Percentiles rank a stretch among this genome's conserved stretches.
Evolutionary conservation across 805 yeast species (phyloP).

Genomic region (Spathaspora boniae): DNA sequence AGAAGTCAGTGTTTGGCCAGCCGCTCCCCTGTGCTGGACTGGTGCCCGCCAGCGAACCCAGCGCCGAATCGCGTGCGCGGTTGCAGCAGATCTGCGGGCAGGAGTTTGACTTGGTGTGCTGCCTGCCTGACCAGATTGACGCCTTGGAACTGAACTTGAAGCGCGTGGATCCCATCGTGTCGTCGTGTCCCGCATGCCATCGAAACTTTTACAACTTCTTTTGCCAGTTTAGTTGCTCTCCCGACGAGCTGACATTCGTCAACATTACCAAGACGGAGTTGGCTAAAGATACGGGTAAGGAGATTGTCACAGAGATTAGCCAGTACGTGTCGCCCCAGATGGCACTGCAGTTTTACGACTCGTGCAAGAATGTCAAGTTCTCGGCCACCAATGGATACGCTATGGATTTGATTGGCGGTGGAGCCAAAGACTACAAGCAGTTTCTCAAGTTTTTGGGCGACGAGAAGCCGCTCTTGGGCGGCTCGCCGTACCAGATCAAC

Average conservation of each 20-base stretch:
- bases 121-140: conserved; percentile 60
- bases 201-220: conserved; percentile 81
- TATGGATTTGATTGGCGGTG: conserved; percentile 98
- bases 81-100: conserved; percentile 67
- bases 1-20: conserved; percentile 71
- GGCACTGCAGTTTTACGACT: conserved; percentile 68
- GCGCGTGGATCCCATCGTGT: conserved; percentile 37
- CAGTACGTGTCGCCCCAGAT: conserved; percentile 55
- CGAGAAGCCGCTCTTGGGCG: conserved; percentile 89
- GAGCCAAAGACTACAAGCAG: conserved; percentile 68
- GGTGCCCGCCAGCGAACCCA: conserved; percentile 46
- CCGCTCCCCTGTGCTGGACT: conserved; percentile 75
- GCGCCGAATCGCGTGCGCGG: conserved; percentile 39
- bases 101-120: conserved; percentile 66
- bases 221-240: conserved; percentile 87
- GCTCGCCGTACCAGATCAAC: conserved; percentile 93
- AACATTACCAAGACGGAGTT: conserved; percentile 54
- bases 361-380: conserved; percentile 87
- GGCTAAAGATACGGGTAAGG: conserved; percentile 48
- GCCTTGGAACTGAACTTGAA: conserved; percentile 51
- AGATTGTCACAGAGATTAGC: conserved; percentile 68
- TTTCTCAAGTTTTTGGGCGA: conserved; percentile 91
- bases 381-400: conserved; percentile 94
- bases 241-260: conserved; percentile 73
- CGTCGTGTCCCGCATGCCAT: conserved; percentile 82